Percentiles rank a stretch among this genome's conserved stretches.
Evolutionary conservation across 2,329 filamentous ascomycete genomes (phyloP).

Genomic region (Ophiocordyceps camponoti-leonardi): DNA sequence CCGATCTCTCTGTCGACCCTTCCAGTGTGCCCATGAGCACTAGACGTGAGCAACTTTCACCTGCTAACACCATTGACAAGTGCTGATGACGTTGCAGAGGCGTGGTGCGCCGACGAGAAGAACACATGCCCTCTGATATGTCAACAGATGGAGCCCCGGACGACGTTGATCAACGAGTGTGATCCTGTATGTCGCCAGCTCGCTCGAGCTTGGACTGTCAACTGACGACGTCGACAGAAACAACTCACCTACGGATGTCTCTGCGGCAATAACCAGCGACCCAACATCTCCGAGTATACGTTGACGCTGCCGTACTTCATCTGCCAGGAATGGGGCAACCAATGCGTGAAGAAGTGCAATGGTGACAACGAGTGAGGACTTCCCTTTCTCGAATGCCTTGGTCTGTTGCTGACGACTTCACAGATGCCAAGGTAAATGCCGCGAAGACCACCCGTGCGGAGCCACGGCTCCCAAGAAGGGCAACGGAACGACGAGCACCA

Average conservation of each 20-base stretch:
- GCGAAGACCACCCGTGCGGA: conserved; percentile 54
- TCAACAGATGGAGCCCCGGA: conserved; percentile 35
- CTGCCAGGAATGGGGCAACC: conserved; percentile 53
- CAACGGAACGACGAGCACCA: conserved; percentile 34
- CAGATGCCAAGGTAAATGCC: conserved; percentile 35
- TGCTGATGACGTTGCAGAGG: conserved; percentile 20
- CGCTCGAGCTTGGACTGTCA: neutral
- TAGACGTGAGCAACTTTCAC: conserved; percentile 26
- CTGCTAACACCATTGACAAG: neutral
- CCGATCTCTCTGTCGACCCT: conserved; percentile 46
- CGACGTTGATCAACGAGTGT: conserved; percentile 45
- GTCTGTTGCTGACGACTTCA: no score
- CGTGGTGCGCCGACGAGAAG: conserved; percentile 49
- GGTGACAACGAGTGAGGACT: conserved; percentile 27
- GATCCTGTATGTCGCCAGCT: conserved; percentile 33
- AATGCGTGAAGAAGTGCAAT: conserved; percentile 45
- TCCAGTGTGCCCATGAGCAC: conserved; percentile 32
- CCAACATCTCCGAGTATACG: conserved; percentile 62
- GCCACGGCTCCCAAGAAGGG: conserved; percentile 43
- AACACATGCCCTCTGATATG: conserved; percentile 57
- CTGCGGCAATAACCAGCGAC: conserved; percentile 47
- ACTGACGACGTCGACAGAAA: conserved; percentile 20
- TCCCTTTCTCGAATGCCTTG: no score
- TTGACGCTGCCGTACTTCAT: conserved; percentile 64
- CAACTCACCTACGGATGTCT: conserved; percentile 54